Base-by-base conservation (phyloP, 2,329 filamentous ascomycete species). In the Xylaria multiplex region DNA sequence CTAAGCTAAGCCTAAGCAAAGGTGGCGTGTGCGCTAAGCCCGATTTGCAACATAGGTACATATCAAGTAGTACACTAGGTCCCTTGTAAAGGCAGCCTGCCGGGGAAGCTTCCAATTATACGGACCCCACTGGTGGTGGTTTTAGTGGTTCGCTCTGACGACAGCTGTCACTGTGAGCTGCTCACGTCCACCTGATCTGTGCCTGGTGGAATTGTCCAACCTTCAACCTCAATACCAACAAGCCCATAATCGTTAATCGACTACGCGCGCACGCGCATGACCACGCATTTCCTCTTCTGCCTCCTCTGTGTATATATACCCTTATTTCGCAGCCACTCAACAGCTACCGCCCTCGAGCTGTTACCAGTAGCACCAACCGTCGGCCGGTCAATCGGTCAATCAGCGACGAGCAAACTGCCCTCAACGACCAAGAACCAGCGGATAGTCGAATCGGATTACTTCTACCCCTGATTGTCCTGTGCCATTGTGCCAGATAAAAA, bases 81-180 rank as follows among this genome's bases (percentile, higher is more conserved):
- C 8, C 37, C 8, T n/a, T 50, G 27, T 37, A 11, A 58, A 11
- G 50, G 24, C 19, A 22, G 30, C 13, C 55, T 37, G 52, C 52
- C 4, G 27, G 54, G 40, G 42, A 43, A 52, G 43, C 16, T 42
- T 46, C 48, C 56, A 53, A 50, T 46, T 49, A 22, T 11, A 32
- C 27, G 1, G 53, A 37, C 48, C 37, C 37, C 58, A 37, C 50
- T 19, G 27, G 16, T 30, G 42, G 59, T 48, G 49, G 58, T 50
- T 60, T 62, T 43, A 65, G 58, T 61, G 65, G 65, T 27, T 54
- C 19, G 50, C 53, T 62, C 66, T 56, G 62, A 63, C 50, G 66
- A 65, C 66, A 68, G 62, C 62, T 68, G 66, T 65, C 62, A 62
- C 49, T 55, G 13, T 2, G 11, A 22, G 40, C n/a, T n/a, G 40